Evolutionary conservation across 1,139 yeast species (phyloP).

Genomic region (Pichia sp.): DNA sequence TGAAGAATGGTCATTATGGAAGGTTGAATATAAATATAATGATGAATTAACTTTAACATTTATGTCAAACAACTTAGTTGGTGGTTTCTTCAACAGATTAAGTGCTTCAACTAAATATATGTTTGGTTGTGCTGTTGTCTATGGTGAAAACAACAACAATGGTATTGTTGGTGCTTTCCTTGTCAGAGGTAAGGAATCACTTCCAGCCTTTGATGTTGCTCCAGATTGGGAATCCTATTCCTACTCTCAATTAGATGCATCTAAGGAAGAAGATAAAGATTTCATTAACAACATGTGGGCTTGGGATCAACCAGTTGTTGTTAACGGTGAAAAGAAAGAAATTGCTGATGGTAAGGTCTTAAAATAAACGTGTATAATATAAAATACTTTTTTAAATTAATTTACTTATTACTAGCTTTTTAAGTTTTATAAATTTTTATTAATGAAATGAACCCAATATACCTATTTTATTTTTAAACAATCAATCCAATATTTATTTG

Average conservation of each 20-base stretch:
- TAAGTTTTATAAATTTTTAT: not conserved
- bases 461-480: conserved; percentile 7
- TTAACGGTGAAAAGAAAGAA: conserved; percentile 61
- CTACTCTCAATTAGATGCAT: conserved; percentile 60
- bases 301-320: conserved; percentile 71
- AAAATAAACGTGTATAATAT: conserved; percentile 39
- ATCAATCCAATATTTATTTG: conserved; percentile 17
- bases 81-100: conserved; percentile 97
- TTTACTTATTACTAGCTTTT: not conserved
- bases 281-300: conserved; percentile 75
- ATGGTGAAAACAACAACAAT: conserved; percentile 97
- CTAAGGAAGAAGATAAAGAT: conserved; percentile 61
- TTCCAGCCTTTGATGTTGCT: conserved; percentile 95
- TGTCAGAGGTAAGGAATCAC: conserved; percentile 88
- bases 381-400: not conserved
- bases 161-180: conserved; percentile 95
- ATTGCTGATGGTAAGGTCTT: conserved; percentile 80
- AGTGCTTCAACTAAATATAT: conserved; percentile 86
- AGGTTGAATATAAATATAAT: conserved; percentile 94
- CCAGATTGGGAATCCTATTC: conserved; percentile 96
- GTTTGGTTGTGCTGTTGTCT: conserved; percentile 91
- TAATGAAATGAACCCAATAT: not conserved
- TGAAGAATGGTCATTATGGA: conserved; percentile 92
- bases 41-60: conserved; percentile 95
- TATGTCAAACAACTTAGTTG: conserved; percentile 97